Conservation (phyloP, 805 yeast species). For the Kazachstania bromeliacearum region DNA sequence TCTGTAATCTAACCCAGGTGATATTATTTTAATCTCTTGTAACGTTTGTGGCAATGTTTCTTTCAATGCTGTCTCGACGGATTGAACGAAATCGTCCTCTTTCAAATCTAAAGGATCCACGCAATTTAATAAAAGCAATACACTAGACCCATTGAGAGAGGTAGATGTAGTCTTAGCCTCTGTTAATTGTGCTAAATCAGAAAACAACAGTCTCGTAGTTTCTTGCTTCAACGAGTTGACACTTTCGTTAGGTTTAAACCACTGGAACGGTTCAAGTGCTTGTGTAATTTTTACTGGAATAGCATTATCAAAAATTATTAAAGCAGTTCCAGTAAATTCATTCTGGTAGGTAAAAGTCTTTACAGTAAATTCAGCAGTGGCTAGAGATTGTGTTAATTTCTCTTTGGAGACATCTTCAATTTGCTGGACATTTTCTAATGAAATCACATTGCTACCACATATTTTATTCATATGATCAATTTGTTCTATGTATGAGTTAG, state of each 20-base stretch:
- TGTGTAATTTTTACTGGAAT: neutral
- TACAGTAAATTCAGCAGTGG: neutral
- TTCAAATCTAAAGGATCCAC: slow-evolving; percentile 55
- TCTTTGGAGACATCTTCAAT: slow-evolving; percentile 5
- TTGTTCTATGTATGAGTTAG: slow-evolving; percentile 19
- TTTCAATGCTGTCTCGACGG: slow-evolving; percentile 43
- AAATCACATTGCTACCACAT: slow-evolving; percentile 16
- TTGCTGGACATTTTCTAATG: slow-evolving; percentile 4
- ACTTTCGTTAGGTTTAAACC: slow-evolving; percentile 20
- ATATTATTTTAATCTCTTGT: slow-evolving; percentile 48
- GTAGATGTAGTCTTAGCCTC: slow-evolving; percentile 24
- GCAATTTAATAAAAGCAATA: slow-evolving; percentile 57
- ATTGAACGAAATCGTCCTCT: slow-evolving; percentile 39
- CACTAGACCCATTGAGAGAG: slow-evolving; percentile 30
- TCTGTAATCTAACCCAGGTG: slow-evolving; percentile 37
- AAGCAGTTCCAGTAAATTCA: neutral
- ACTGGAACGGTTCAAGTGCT: slow-evolving; percentile 1
- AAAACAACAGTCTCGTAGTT: slow-evolving; percentile 23
- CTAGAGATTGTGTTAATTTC: neutral
- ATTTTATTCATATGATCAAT: slow-evolving; percentile 12
- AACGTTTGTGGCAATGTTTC: slow-evolving; percentile 31
- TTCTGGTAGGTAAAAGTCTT: neutral
- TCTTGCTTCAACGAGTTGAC: slow-evolving; percentile 9
- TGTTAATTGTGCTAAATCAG: slow-evolving; percentile 26
- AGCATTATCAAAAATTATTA: neutral